These are phyloP conservation scores for Chloris gayana DNA, from an alignment of 176 grass and related monocot genomes.

Conservation along the genomic window DNA sequence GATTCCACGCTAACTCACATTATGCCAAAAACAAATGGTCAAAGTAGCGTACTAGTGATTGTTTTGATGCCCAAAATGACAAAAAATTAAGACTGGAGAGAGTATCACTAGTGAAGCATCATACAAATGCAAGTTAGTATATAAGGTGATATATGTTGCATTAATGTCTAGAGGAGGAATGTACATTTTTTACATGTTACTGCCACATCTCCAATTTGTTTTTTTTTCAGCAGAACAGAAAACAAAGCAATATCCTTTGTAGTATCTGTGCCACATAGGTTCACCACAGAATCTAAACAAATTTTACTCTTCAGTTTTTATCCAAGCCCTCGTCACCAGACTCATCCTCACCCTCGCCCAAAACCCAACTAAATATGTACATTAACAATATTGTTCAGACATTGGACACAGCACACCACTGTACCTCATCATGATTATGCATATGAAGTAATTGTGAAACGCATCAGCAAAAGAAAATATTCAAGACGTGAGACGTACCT, in stretches of 20 bases:
- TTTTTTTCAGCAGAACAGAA: not conserved
- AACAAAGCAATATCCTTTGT: not conserved
- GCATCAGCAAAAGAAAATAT: not conserved
- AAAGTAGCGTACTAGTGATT: not conserved
- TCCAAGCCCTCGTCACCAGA: no score
- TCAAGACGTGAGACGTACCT: constrained; percentile 53
- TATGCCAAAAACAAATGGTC: not conserved
- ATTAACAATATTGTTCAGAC: not conserved
- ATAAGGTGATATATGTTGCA: not conserved
- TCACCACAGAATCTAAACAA: not conserved
- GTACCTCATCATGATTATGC: constrained; percentile 3
- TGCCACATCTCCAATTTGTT: not conserved
- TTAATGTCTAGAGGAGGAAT: not conserved
- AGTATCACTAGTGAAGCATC: not conserved
- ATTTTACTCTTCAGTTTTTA: not conserved
- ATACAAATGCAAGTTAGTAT: not conserved
- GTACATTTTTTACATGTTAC: constrained; percentile 12
- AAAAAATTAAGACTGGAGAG: not conserved
- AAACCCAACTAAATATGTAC: not conserved
- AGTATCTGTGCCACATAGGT: not conserved
- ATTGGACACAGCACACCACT: not conserved
- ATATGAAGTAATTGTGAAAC: constrained; percentile 13
- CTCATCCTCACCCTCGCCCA: not conserved
- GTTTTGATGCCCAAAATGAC: not conserved
- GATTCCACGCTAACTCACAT: not conserved